Base-by-base conservation (phyloP, 345 rosid species). In the Acer saccharum region DNA sequence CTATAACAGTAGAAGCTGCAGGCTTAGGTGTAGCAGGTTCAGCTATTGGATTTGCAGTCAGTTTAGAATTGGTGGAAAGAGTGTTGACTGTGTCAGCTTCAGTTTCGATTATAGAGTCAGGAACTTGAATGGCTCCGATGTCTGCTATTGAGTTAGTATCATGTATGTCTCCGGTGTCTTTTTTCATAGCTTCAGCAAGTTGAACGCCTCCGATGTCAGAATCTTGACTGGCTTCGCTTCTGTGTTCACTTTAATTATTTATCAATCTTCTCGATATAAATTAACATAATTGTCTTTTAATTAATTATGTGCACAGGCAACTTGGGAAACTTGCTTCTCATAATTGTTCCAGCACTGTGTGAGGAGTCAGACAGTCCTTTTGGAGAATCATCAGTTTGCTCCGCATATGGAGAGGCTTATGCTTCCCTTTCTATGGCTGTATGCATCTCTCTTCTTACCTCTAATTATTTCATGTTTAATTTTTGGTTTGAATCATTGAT, bases 351-450 rank as follows among this genome's bases (percentile, higher is more conserved):
- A 7, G 87, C 25, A 23, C 25, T 23, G 14, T 90, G 93, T 69
- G 69, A 75, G 69, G 93, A 90, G 69, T 62, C 65, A 58, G 83
- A 77, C 16, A 82, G 84, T 79, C 88, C 89, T 27, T 86, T 87
- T 64, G 93, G 93, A 68, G 88, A 83, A 57, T 74, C 84, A 3
- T 82, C 77, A 1, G 44, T 75, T 39, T 87, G 91, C 76, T 75
- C 76, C 12, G 14, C 70, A 10, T 74, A 81, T 46, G 90, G 85
- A 25, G 27, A 80, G 80, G 87, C 91, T 55, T 88, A 90, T 79
- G 88, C 82, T 69, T 86, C 90, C 10, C 82, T 89, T 65, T 86
- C 91, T 6, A 70, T 86, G 85, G 88, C 91, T 65, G 93, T 87
- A 85, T 23, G 80, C 48, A 23, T 16, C 39, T 74, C 7, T 39